Base-by-base conservation (phyloP, 768 basidiomycete species). In the Xerocomus brunneocitrinus region DNA sequence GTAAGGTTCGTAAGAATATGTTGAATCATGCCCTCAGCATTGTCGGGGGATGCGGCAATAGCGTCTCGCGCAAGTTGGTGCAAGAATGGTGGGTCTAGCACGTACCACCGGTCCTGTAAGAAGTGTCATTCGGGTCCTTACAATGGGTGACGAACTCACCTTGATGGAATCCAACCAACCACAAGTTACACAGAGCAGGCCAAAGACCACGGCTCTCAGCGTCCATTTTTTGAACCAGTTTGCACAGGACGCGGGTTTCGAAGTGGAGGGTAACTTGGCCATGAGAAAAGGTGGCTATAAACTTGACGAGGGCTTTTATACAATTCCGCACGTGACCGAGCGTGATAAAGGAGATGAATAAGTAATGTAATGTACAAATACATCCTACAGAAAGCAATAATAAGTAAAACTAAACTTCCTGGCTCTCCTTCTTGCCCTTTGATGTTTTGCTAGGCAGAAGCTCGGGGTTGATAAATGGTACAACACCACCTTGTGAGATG, bases 1-100 rank as follows among this genome's bases (percentile, higher is more conserved):
- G 85, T 86, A 57, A 98, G 86, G 69, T 92, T 90, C 27, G 80
- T 64, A 53, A 95, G 74, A 59, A 98, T 92, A 68, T 92, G 85
- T 22, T 79, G 68, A 65, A 97, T 83, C 76, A 98, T 89, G 31
- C 80, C 80, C 12, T 78, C 65, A 1, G 84, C 83, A 68, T 92
- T 77, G 68, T 82, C 77, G 0, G 82, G 80, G 10, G 82, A 77
- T 3, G 77, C 68, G 14, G 79, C 79, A 67, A 98, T 80, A 45
- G 95, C 91, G 8, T 80, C 78, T 64, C 83, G 76, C 12, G 87
- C 81, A 32, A 97, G 81, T 56, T 82, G 74, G 65, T 95, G 88
- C 14, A 98, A 73, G 46, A 72, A 72, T 3, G 72, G 70, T 2
- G 87, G 89, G 63, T 91, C 83, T 54, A 98, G 81, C 53, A 93